phyloP scores from a whole-genome alignment of 2,329 filamentous ascomycete genomes.

The Colletotrichum sp. region DNA sequence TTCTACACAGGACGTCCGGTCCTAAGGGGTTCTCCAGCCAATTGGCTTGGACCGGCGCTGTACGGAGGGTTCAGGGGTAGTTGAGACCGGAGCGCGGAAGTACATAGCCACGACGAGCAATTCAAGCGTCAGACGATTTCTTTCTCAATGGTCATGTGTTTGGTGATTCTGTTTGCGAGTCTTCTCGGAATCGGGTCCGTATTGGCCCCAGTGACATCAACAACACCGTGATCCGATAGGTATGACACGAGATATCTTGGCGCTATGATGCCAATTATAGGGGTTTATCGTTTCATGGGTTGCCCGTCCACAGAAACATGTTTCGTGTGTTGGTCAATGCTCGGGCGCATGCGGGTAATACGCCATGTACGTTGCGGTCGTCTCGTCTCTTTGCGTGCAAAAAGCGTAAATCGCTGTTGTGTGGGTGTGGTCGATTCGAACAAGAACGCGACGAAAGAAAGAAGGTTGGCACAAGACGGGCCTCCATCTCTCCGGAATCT shows the following conservation, averaged over 20 bases:
- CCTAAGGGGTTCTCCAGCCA: neutral
- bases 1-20: neutral
- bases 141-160: neutral
- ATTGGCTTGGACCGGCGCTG: neutral
- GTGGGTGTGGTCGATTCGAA: neutral
- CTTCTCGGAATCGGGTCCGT: neutral
- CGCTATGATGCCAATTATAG: neutral
- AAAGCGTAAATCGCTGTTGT: neutral
- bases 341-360: neutral
- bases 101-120: constrained; percentile 8
- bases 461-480: neutral
- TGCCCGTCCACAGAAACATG: constrained; percentile 6
- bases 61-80: neutral
- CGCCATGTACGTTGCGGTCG: neutral
- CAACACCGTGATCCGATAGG: neutral
- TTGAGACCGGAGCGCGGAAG: neutral
- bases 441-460: neutral
- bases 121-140: neutral
- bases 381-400: neutral
- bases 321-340: constrained; percentile 8
- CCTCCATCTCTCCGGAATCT: neutral
- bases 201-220: neutral
- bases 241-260: neutral
- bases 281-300: constrained; percentile 9
- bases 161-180: neutral